Evolutionary conservation across 306 rosid species (phyloP), one percentile per base, ranked within the genome.

Genomic region (Myrica gale): DNA sequence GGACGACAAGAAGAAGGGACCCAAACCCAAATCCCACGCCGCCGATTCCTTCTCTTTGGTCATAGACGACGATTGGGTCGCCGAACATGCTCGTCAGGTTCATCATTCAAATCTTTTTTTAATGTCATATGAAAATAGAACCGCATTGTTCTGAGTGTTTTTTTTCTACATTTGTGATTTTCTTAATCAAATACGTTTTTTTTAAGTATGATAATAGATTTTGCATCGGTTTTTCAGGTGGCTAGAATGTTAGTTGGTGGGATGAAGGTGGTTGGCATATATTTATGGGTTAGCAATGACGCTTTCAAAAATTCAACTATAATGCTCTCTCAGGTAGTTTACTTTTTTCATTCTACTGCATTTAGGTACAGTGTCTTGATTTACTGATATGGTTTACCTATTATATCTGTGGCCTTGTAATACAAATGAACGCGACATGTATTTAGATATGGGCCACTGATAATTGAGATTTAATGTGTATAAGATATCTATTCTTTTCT

Each of bases 41-140:
- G 41, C 82, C 8, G 89, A 88, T 84, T 82, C 96, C 53, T 87
- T 90, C 2, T 90, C 92, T 5, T 13, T 95, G 52, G 79, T 76
- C 58, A 87, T 92, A 17, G 97, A 95, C 77, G 82, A 76, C 77
- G 97, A 85, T 67, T 90, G 99, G 97, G 91, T 95, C 51, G 89
- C 92, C 43, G 99, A 95, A 85, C 97, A 95, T 63, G 97, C 97
- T 13, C 97, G 96, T 7, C 97, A 92, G 88, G 98, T 94, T 78
- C 69, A 12, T 69, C 67, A 3, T 54, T 10, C n/a, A 50, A 57
- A 9, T 32, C 37, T 2, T n/a, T n/a, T n/a, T n/a, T n/a, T n/a
- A n/a, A n/a, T n/a, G 37, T 32, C 20, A n/a, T 10, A 23, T 20
- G 9, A 9, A 57, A 57, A n/a, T 57, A 5, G 60, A 10, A 60